Conservation (phyloP, 2,329 filamentous ascomycete species). For the Fusarium brachygibbosum region DNA sequence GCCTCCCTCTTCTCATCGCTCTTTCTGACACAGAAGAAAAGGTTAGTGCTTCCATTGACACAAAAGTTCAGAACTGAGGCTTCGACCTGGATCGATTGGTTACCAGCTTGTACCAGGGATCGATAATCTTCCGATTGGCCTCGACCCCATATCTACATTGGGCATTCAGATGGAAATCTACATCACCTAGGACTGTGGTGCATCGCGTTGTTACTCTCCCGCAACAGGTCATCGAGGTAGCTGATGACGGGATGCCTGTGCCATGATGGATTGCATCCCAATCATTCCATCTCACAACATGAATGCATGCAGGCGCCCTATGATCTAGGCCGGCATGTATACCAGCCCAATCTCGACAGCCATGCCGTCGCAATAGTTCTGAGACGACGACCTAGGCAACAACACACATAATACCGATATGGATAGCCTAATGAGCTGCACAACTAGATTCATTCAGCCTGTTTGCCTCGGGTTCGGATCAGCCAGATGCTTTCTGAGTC, state of each 20-base stretch:
- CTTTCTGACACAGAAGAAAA: background rate
- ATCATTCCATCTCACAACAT: constrained; percentile 35
- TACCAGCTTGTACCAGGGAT: constrained; percentile 16
- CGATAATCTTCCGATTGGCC: constrained; percentile 42
- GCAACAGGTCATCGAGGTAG: background rate
- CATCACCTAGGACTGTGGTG: constrained; percentile 17
- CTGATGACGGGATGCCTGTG: constrained; percentile 25
- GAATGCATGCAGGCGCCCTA: constrained; percentile 38
- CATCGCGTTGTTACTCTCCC: background rate
- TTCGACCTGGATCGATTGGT: constrained; percentile 36
- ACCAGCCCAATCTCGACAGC: constrained; percentile 35
- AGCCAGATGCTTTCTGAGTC: background rate
- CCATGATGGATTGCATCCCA: constrained; percentile 33
- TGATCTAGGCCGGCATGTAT: constrained; percentile 33
- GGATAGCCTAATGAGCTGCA: constrained; percentile 30
- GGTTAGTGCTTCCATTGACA: background rate
- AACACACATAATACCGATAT: constrained; percentile 5
- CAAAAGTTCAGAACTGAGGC: constrained; percentile 24
- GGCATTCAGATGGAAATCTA: constrained; percentile 12
- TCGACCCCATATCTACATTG: constrained; percentile 2
- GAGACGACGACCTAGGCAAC: constrained; percentile 21
- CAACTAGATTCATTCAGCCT: constrained; percentile 17
- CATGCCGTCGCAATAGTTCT: constrained; percentile 19
- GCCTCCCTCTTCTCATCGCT: constrained; percentile 11
- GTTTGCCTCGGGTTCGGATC: constrained; percentile 24